phyloP scores from a whole-genome alignment of 2,329 filamentous ascomycete species.

The Pseudopithomyces chartarum region DNA sequence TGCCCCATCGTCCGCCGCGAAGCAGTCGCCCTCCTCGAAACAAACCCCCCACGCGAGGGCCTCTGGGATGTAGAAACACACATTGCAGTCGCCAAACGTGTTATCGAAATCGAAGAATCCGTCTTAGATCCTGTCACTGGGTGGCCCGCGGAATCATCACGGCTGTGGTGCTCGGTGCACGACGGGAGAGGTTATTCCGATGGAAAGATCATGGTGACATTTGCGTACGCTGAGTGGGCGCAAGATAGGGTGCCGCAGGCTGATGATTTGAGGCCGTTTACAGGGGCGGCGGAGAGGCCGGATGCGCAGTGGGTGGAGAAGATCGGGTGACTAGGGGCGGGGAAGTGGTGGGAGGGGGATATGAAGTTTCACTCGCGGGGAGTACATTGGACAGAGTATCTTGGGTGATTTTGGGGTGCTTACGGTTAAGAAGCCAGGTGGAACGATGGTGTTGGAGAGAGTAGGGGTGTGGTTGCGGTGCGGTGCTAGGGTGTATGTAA shows the following conservation, averaged over 20 bases:
- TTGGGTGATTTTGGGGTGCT: neutral
- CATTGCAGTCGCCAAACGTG: constrained; percentile 9
- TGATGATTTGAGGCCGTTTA: neutral
- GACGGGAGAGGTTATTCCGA: constrained; percentile 1
- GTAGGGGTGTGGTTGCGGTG: no score
- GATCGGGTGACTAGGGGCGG: constrained; percentile 4
- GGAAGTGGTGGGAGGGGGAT: neutral
- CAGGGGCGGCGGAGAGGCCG: constrained; percentile 1
- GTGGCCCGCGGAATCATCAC: constrained; percentile 8
- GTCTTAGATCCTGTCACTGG: constrained; percentile 17
- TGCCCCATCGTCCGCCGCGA: constrained; percentile 18
- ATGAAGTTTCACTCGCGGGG: neutral
- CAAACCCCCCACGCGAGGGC: constrained; percentile 16
- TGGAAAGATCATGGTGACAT: constrained; percentile 4
- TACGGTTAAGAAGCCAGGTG: neutral
- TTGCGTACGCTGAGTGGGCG: constrained; percentile 4
- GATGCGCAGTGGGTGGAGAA: constrained; percentile 4
- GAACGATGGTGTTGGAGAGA: no score
- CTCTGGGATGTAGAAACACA: constrained; percentile 18
- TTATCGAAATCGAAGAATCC: constrained; percentile 20
- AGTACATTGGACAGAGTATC: neutral
- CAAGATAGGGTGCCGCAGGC: neutral
- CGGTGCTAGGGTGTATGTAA: no score
- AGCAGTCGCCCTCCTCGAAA: constrained; percentile 13
- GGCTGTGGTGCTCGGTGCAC: constrained; percentile 4